phyloP scores from a whole-genome alignment of 352 stramenopile genomes.

The Phytopythium cucurbitacearum region DNA sequence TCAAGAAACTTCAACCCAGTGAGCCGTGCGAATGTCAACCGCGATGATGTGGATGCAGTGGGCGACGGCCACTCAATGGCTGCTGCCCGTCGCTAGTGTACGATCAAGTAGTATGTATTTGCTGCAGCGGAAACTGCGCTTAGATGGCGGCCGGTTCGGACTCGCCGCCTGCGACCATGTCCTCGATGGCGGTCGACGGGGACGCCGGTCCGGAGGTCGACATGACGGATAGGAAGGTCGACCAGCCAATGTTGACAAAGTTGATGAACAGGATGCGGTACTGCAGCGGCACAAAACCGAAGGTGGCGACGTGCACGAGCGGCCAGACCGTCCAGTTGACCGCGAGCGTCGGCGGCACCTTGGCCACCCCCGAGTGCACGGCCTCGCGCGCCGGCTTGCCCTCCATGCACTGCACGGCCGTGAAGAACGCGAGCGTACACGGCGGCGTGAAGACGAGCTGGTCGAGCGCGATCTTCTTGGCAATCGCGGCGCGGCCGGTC shows the following conservation, averaged over 20 bases:
- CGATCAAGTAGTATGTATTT: too few species aligned
- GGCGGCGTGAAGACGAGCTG: slow-evolving; percentile 33
- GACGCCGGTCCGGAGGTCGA: slow-evolving; percentile 16
- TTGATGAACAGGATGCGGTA: slow-evolving; percentile 52
- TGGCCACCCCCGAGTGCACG: slow-evolving; percentile 17
- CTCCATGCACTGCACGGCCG: slow-evolving; percentile 22
- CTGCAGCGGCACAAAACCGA: slow-evolving; percentile 38
- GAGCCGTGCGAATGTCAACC: too few species aligned
- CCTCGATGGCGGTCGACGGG: slow-evolving; percentile 9
- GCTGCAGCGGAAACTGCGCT: neutral
- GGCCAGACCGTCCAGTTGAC: slow-evolving; percentile 44
- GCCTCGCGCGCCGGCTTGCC: slow-evolving; percentile 18
- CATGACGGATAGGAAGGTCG: slow-evolving; percentile 38
- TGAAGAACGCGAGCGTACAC: slow-evolving; percentile 30
- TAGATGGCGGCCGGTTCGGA: slow-evolving; percentile 6
- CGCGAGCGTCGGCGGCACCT: slow-evolving; percentile 29
- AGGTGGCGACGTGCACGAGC: slow-evolving; percentile 35
- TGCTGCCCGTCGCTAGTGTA: too few species aligned
- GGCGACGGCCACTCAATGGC: neutral
- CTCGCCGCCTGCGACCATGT: slow-evolving; percentile 18
- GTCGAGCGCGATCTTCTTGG: slow-evolving; percentile 36
- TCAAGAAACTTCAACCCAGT: too few species aligned
- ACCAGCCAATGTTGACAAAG: slow-evolving; percentile 38
- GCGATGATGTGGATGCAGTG: too few species aligned
- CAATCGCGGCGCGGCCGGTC: slow-evolving; percentile 12